These are phyloP conservation scores for Lactarius sp. DNA, from an alignment of 768 basidiomycete species.

Conservation along the genomic window DNA sequence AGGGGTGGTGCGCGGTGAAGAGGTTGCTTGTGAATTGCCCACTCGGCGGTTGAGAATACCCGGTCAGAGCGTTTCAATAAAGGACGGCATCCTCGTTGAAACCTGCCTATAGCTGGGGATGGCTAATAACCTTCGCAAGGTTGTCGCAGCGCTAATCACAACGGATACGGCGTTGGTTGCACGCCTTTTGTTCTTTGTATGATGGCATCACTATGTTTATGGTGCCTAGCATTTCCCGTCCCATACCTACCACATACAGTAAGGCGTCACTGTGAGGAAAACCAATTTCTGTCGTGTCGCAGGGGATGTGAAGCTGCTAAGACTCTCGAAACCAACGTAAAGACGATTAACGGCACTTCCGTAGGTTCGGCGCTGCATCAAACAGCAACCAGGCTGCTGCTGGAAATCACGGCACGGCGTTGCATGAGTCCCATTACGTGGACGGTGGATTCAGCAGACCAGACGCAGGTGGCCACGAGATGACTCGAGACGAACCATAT, in stretches of 20 bases:
- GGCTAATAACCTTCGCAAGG: conserved; percentile 7
- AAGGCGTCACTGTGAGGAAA: neutral
- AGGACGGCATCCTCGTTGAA: conserved; percentile 19
- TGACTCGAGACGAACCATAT: neutral
- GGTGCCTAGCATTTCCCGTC: neutral
- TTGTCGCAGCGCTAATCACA: conserved; percentile 18
- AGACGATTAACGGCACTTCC: conserved; percentile 2
- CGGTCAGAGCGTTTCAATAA: conserved; percentile 15
- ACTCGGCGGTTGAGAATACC: conserved; percentile 58
- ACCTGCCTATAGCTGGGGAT: conserved; percentile 15
- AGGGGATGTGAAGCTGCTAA: neutral
- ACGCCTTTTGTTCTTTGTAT: conserved; percentile 8
- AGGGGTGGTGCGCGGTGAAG: conserved; percentile 70
- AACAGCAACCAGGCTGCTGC: conserved; percentile 7
- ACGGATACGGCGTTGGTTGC: conserved; percentile 7
- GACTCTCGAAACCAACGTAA: conserved; percentile 11
- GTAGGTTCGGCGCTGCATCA: conserved; percentile 1
- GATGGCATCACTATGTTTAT: conserved; percentile 6
- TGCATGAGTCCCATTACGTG: conserved; percentile 20
- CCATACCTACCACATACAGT: conserved; percentile 10
- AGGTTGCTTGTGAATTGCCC: conserved; percentile 75
- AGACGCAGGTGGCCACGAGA: neutral
- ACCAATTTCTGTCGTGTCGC: neutral
- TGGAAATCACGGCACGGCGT: conserved; percentile 12
- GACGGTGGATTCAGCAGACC: conserved; percentile 5